Base-by-base conservation (phyloP, 352 stramenopile genomes). In the Phytophthora agathidicida region DNA sequence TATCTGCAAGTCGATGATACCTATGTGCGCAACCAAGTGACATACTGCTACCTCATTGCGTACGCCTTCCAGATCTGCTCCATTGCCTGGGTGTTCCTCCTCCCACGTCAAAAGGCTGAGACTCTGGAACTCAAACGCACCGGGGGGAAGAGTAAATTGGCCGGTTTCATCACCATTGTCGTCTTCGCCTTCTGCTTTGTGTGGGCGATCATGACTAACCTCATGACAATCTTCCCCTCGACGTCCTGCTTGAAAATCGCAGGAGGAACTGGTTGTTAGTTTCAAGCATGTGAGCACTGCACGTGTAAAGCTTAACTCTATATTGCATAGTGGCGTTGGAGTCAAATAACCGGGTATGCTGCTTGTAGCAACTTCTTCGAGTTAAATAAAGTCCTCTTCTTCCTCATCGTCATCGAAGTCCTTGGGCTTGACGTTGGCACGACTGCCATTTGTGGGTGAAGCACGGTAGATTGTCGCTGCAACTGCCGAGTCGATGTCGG, bases 321-420 rank as follows among this genome's bases (percentile, higher is more conserved):
- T 60, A 50, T 61, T 32, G 45, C 43, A 31, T 13, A 19, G 41
- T 43, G 36, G 30, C 32, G 54, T 33, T 61, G 24, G 51, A 46
- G 43, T 69, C 59, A 65, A 65, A 60, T 47, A 56, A 58, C 38
- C 30, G 27, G 30, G 11, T 23, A 36, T 58, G 28, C 24, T 49
- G 47, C 22, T 56, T 31, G 17, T 13, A n/a, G 24, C 39, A 16
- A 32, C 28, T 20, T 22, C 35, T 61, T 16, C 35, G n/a, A 52
- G 42, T 74, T 88, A 88, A 78, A 88, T 86, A 83, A 89, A 89
- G 67, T 68, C 50, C 27, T 68, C 63, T 60, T 89, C 77, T 41
- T 84, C 79, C 54, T 86, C 79, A 13, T 86, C 68, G 41, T 75
- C 72, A 45, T 85, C 64, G n/a, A 60, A 65, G 36, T 61, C 70